Percentiles rank a stretch among this genome's conserved stretches.
Evolutionary conservation across 2,329 filamentous ascomycete species (phyloP).

Genomic region (Dendryphion nanum): DNA sequence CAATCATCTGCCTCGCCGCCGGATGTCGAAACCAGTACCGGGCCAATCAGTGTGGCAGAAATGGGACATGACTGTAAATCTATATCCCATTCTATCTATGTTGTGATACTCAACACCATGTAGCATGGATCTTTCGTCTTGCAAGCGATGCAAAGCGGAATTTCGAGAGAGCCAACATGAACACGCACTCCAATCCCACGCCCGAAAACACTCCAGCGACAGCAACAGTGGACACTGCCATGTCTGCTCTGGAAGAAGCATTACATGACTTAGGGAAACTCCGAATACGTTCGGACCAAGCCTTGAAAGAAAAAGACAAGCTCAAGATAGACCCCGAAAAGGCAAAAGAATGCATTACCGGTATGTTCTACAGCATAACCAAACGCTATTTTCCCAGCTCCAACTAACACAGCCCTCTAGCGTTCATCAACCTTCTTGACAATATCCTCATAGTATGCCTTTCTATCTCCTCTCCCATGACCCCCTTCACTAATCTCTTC

Average conservation of each 20-base stretch:
- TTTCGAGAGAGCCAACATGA: slow-evolving; percentile 16
- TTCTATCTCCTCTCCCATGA: too few species aligned
- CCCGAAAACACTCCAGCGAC: slow-evolving; percentile 18
- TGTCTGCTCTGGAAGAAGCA: slow-evolving; percentile 25
- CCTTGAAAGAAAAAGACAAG: slow-evolving; percentile 3
- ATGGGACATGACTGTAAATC: slow-evolving; percentile 22
- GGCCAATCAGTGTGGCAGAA: slow-evolving; percentile 3
- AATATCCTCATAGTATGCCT: too few species aligned
- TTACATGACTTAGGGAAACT: slow-evolving; percentile 26
- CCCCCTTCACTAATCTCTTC: too few species aligned
- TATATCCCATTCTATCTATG: background rate
- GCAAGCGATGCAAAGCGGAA: slow-evolving; percentile 22
- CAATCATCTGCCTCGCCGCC: background rate
- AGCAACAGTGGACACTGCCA: slow-evolving; percentile 22
- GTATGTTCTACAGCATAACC: slow-evolving; percentile 1
- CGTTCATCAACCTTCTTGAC: too few species aligned
- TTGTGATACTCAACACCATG: slow-evolving; percentile 1
- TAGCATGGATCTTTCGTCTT: slow-evolving; percentile 29
- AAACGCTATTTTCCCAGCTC: too few species aligned
- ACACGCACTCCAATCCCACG: slow-evolving; percentile 10
- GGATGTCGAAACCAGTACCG: background rate
- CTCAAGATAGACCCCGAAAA: slow-evolving; percentile 17
- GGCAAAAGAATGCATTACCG: slow-evolving; percentile 18
- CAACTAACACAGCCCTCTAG: too few species aligned
- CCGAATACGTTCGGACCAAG: slow-evolving; percentile 18